Conservation (phyloP, 768 basidiomycete genomes). For the Megacollybia marginata region DNA sequence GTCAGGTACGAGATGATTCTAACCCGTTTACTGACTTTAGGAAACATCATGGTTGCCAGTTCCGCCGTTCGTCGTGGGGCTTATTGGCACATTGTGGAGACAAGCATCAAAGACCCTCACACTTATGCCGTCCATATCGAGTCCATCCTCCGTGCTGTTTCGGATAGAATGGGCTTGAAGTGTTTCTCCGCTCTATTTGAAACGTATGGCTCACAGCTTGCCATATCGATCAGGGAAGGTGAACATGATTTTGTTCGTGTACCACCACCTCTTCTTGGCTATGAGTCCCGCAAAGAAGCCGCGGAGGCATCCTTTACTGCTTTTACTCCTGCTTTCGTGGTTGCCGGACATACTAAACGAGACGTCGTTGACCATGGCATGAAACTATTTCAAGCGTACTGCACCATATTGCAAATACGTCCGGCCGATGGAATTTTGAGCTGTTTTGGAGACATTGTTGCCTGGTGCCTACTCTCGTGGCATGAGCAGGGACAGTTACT, state of each 20-base stretch:
- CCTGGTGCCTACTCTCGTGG: constrained; percentile 46
- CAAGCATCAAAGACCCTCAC: constrained; percentile 32
- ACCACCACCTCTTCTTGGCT: constrained; percentile 73
- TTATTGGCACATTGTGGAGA: constrained; percentile 86
- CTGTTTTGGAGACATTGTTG: constrained; percentile 68
- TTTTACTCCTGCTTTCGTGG: constrained; percentile 60
- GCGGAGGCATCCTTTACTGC: constrained; percentile 59
- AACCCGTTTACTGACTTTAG: constrained; percentile 62
- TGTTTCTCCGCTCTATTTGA: constrained; percentile 61
- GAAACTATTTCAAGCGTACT: constrained; percentile 51
- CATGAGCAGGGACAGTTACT: constrained; percentile 24
- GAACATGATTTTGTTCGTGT: constrained; percentile 51
- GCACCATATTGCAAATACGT: constrained; percentile 47
- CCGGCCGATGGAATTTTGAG: constrained; percentile 42
- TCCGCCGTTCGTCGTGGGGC: constrained; percentile 72
- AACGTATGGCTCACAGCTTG: constrained; percentile 71
- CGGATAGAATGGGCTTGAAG: constrained; percentile 58
- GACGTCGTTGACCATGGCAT: constrained; percentile 24
- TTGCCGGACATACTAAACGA: constrained; percentile 21
- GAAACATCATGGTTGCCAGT: constrained; percentile 74
- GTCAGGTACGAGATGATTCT: constrained; percentile 68
- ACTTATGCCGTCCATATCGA: constrained; percentile 33
- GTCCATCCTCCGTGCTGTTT: constrained; percentile 53
- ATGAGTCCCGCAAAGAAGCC: constrained; percentile 54
- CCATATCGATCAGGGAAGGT: constrained; percentile 51